Conservation (phyloP, 345 rosid genomes). For the Theobroma cacao region DNA sequence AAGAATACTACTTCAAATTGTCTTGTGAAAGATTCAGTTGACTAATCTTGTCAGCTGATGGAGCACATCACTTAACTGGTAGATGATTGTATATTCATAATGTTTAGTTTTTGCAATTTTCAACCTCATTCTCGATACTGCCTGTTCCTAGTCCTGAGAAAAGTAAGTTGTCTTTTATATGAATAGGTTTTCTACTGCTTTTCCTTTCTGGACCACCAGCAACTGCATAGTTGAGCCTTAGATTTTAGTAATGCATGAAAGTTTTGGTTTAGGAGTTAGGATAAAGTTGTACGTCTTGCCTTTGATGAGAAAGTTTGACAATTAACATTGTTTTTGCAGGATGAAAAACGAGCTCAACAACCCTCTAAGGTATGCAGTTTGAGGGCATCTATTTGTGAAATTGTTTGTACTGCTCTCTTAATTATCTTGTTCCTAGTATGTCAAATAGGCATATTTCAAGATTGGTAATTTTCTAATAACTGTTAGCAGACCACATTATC, state of each 20-base stretch:
- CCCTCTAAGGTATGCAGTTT: constrained; percentile 39
- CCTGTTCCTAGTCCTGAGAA: neutral
- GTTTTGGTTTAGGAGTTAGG: neutral
- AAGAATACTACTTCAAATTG: neutral
- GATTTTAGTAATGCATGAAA: neutral
- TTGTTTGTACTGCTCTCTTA: neutral
- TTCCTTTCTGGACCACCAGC: neutral
- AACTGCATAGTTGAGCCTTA: neutral
- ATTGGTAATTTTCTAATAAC: neutral
- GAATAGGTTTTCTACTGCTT: neutral
- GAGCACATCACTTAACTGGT: neutral
- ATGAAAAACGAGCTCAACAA: constrained; percentile 28
- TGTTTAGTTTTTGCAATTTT: neutral
- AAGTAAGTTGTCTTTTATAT: neutral
- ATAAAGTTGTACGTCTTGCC: neutral
- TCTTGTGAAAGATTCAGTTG: neutral
- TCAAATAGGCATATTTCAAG: neutral
- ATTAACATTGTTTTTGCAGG: constrained; percentile 31
- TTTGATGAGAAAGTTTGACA: neutral
- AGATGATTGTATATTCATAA: neutral
- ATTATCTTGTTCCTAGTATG: neutral
- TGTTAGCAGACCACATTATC: constrained; percentile 6
- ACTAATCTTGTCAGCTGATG: neutral
- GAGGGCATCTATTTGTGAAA: neutral
- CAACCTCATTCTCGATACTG: neutral